Conservation (phyloP, 495 filamentous ascomycete species). For the Melanomma pulvis-pyrius region DNA sequence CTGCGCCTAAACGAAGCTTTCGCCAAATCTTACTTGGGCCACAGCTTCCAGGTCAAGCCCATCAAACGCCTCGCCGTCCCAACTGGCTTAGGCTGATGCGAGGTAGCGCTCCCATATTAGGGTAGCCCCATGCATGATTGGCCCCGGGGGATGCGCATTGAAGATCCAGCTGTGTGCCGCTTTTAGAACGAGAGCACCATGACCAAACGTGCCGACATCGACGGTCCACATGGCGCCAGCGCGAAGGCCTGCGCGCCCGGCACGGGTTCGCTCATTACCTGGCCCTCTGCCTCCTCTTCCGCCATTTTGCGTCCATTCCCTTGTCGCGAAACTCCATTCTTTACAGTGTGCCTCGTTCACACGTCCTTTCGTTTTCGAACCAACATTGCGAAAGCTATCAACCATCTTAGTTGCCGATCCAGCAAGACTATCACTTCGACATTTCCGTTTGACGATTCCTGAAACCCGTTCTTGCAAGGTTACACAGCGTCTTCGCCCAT, state of each 20-base stretch:
- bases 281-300: background rate
- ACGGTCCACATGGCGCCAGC: constrained; percentile 25
- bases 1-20: background rate
- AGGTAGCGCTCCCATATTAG: constrained; percentile 9
- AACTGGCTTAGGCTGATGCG: background rate
- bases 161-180: constrained; percentile 25
- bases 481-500: constrained; percentile 2
- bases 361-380: constrained; percentile 30
- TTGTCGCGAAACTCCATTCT: background rate
- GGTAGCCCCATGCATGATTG: constrained; percentile 9
- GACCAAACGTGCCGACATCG: constrained; percentile 22
- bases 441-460: constrained; percentile 17
- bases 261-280: constrained; percentile 15
- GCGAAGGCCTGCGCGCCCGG: constrained; percentile 1
- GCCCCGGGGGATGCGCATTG: constrained; percentile 5
- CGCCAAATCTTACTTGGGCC: background rate
- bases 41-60: constrained; percentile 1
- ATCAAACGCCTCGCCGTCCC: constrained; percentile 2
- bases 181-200: constrained; percentile 31
- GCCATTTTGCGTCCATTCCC: background rate
- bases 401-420: background rate
- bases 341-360: constrained; percentile 16
- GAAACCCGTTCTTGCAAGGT: constrained; percentile 11
- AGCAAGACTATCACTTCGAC: too few relatives aligned
- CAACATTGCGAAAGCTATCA: background rate